Evolutionary conservation across 169 alveolate genomes (phyloP), one percentile per base, ranked within the genome.

Genomic region (Plasmodium blacklocki): DNA sequence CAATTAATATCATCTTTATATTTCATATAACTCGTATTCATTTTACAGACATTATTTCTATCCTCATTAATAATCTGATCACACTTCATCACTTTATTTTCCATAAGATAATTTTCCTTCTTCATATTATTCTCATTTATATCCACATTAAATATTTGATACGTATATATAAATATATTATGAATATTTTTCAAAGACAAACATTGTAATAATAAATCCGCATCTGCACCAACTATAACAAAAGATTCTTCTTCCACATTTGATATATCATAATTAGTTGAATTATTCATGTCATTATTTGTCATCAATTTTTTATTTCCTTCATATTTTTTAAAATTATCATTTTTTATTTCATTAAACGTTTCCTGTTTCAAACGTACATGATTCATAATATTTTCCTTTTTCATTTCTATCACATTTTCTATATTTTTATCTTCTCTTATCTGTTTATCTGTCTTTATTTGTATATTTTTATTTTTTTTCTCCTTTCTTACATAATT

Each of bases 161-260:
- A 92, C 29, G 85, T 78, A 50, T 88, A 92, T 62, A 92, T 91
- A 49, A 60, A 92, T n/a, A 92, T 71, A 50, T 92, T 92, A 0
- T 70, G 88, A 14, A 78, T 18, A 54, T 67, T 80, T n/a, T 88
- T 86, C 29, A 92, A 66, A 21, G 93, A 93, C 23, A 92, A 72
- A 18, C 93, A 75, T 73, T 92, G 95, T 9, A 92, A 72, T 19
- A 92, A 68, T 21, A 92, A 62, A 29, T 92, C 95, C 2, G 93
- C 95, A 39, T 92, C 95, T 3, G 91, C 95, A 11, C 95, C 95
- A 9, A 92, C 93, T 6, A 92, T 74, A 45, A 88, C 93, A 56
- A 92, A 73, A 7, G 88, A 72, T 73, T 91, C 94, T 43, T 71
- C 62, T 39, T 63, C 63, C 7, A 26, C 70, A 2, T 47, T 26